A percentile compares a stretch with the other conserved stretches of the same genome.
Evolutionary conservation across 2,329 filamentous ascomycete species (phyloP).

Genomic region (Apiospora sp.): DNA sequence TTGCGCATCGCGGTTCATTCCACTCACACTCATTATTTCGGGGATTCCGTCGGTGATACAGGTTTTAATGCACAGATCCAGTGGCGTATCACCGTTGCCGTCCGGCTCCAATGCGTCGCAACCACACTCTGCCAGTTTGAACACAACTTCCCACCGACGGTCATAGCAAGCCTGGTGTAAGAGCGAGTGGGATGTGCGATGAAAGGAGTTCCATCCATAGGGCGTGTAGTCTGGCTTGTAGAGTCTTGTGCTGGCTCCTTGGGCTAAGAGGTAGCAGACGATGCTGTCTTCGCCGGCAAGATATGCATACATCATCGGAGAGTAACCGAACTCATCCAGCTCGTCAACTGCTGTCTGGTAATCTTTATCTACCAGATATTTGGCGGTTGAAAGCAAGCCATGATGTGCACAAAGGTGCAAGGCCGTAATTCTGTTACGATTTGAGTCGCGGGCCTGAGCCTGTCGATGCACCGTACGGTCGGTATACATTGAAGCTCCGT

Average conservation of each 20-base stretch:
- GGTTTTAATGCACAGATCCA: neutral
- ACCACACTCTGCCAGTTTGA: neutral
- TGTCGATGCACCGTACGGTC: neutral
- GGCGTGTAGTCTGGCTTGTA: neutral
- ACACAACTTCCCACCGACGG: neutral
- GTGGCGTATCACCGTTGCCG: neutral
- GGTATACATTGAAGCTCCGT: neutral
- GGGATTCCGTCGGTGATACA: neutral
- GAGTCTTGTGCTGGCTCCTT: neutral
- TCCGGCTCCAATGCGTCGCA: neutral
- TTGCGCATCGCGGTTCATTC: neutral
- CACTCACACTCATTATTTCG: neutral
- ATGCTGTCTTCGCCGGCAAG: neutral
- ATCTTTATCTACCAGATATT: neutral
- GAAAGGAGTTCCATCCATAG: neutral
- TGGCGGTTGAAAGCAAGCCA: neutral
- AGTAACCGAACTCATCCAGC: neutral
- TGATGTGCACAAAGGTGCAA: neutral
- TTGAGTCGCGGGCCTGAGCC: neutral
- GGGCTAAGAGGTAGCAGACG: neutral
- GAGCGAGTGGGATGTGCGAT: neutral
- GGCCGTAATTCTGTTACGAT: neutral
- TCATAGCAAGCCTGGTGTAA: neutral
- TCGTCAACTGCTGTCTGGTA: neutral
- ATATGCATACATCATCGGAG: neutral